phyloP scores from a whole-genome alignment of 2,329 filamentous ascomycete species.

The Xylaria sp. region DNA sequence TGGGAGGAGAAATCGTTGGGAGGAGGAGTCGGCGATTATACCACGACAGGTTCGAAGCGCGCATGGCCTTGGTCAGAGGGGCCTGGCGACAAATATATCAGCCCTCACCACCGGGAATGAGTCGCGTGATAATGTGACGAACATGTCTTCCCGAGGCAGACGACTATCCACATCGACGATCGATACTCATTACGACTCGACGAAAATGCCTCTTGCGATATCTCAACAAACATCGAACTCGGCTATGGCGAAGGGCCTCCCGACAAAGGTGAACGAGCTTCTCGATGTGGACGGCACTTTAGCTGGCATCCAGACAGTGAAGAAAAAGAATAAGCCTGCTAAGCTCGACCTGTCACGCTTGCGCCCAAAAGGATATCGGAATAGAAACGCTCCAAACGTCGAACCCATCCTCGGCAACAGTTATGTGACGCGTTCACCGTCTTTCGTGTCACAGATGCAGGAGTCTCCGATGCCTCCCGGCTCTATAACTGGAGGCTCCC shows the following conservation, averaged over 20 bases:
- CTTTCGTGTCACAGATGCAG: conserved; percentile 52
- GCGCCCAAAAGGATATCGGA: conserved; percentile 51
- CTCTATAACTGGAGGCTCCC: conserved; percentile 23
- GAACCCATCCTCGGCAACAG: conserved; percentile 53
- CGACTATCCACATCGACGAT: conserved; percentile 67
- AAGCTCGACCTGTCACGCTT: conserved; percentile 62
- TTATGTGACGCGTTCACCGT: conserved; percentile 56
- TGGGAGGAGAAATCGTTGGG: conserved; percentile 53
- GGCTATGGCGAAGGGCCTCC: conserved; percentile 67
- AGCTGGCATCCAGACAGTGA: conserved; percentile 42
- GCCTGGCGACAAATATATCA: conserved; percentile 44
- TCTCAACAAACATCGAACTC: conserved; percentile 69
- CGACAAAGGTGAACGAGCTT: conserved; percentile 59
- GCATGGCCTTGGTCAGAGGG: conserved; percentile 36
- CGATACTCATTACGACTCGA: conserved; percentile 66
- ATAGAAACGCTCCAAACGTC: conserved; percentile 35
- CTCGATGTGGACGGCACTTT: conserved; percentile 58
- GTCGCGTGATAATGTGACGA: conserved; percentile 50
- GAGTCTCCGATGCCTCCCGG: conserved; percentile 29
- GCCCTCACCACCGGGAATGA: conserved; percentile 44
- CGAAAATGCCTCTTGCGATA: conserved; percentile 66
- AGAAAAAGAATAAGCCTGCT: conserved; percentile 58
- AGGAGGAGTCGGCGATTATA: conserved; percentile 60
- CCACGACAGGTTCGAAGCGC: conserved; percentile 50
- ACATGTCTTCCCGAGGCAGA: conserved; percentile 59